Percentiles rank a stretch among this genome's conserved stretches.
phyloP scores from a whole-genome alignment of 441 rosid species.

The Flueggea neowawraea region DNA sequence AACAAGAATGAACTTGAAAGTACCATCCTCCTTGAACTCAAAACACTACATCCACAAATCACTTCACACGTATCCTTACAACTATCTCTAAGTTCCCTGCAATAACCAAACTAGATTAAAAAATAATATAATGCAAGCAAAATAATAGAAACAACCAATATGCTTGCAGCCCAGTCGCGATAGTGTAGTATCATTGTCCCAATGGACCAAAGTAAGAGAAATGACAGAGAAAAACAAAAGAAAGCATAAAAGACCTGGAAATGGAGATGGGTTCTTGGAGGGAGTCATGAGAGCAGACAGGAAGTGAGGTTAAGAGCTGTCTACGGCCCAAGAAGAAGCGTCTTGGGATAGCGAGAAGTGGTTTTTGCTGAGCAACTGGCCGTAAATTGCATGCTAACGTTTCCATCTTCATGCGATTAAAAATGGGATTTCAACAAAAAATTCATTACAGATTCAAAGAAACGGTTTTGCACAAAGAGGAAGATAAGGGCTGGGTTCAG shows the following conservation, averaged over 20 bases:
- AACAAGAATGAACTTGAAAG: slow-evolving; percentile 56
- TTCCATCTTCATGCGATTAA: slow-evolving; percentile 27
- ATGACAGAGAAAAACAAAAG: slow-evolving; percentile 2
- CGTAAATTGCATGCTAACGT: slow-evolving; percentile 42
- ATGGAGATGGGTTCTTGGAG: slow-evolving; percentile 27
- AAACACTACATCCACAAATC: slow-evolving; percentile 25
- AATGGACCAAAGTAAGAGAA: not conserved
- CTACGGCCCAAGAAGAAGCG: slow-evolving; percentile 53
- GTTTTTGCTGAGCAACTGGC: slow-evolving; percentile 27
- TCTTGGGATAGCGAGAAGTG: slow-evolving; percentile 16
- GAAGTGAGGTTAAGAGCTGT: slow-evolving; percentile 43
- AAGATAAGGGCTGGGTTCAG: too few species aligned
- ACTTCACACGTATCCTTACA: slow-evolving; percentile 32
- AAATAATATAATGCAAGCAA: not conserved
- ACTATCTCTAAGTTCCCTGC: slow-evolving; percentile 35
- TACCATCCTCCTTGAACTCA: slow-evolving; percentile 46
- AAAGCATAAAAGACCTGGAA: slow-evolving; percentile 27
- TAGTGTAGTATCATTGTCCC: too few species aligned
- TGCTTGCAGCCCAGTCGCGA: too few species aligned
- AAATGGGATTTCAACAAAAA: too few species aligned
- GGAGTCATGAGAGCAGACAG: slow-evolving; percentile 26
- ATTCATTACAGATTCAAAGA: too few species aligned
- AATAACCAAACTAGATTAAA: slow-evolving; percentile 2
- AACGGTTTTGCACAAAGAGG: too few species aligned
- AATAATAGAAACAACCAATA: not conserved